Base-by-base conservation (phyloP, 2,329 filamentous ascomycete species). In the Exophiala viscosa region DNA sequence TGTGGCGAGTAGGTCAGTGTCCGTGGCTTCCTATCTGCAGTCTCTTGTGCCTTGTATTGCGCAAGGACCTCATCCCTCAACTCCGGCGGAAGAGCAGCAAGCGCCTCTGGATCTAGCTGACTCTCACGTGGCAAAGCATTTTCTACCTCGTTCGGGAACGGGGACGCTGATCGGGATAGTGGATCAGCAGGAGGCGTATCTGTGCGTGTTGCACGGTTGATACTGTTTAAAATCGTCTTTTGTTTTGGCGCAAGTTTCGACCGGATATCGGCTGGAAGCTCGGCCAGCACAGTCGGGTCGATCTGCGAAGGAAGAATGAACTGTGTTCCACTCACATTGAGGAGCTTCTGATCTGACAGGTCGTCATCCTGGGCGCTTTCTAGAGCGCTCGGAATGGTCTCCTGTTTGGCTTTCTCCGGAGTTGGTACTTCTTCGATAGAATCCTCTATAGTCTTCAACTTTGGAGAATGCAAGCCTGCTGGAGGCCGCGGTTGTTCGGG, bases 321-420 rank as follows among this genome's bases (percentile, higher is more conserved):
- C 64, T 99, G 93, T 0, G 92, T 96, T 1, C 92, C 90, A 2
- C 83, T 76, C 2, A 89, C 80, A 64, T 96, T 95, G 17, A 96
- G 73, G 1, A 85, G 55, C 38, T 45, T 59, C 32, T 50, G 40
- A 8, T 45, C n/a, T 10, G 36, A n/a, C 8, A n/a, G 60, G 13
- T 63, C 66, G 67, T 31, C 66, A 62, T 33, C 65, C 69, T 62
- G 1, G 63, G 64, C 15, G 7, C 31, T n/a, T 14, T 65, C 62
- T 2, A 64, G 60, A 15, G 64, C 54, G 45, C 59, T 53, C 15
- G 55, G 32, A 40, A 57, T 59, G 11, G 49, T 49, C 15, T 46
- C 48, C 28, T 69, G 64, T 42, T 33, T 49, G 17, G 52, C 66
- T 55, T 74, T 74, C 39, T 64, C 64, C 2, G 73, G 73, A 31